These are phyloP conservation scores for Lagerstroemia fauriei DNA, from an alignment of 441 rosid genomes.

Conservation along the genomic window DNA sequence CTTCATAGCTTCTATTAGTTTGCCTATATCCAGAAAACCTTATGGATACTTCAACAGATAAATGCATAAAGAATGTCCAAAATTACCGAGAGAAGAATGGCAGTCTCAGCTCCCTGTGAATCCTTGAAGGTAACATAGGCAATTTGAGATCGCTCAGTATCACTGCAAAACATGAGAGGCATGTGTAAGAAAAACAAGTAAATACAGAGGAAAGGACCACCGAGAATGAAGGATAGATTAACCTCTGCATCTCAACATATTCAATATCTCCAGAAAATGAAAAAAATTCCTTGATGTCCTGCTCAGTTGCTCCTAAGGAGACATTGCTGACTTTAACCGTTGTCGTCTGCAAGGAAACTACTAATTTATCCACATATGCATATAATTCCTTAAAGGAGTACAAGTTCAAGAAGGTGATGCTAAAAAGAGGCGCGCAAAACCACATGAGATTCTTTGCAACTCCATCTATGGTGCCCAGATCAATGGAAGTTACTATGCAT, in stretches of 20 bases:
- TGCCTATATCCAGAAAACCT: background rate
- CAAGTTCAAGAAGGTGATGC: background rate
- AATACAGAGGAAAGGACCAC: background rate
- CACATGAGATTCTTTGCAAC: too few relatives aligned
- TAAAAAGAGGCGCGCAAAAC: background rate
- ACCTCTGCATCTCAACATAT: slow-evolving; percentile 76
- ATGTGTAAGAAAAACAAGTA: background rate
- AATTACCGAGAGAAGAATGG: slow-evolving; percentile 76
- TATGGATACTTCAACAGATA: background rate
- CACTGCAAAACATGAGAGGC: slow-evolving; percentile 41
- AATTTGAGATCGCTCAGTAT: slow-evolving; percentile 54
- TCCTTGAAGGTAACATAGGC: slow-evolving; percentile 87
- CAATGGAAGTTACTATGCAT: too few relatives aligned
- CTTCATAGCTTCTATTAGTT: background rate
- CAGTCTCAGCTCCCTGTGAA: slow-evolving; percentile 86
- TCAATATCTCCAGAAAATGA: slow-evolving; percentile 84
- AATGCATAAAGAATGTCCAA: background rate
- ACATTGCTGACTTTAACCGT: slow-evolving; percentile 79
- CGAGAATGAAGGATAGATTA: slow-evolving; percentile 17
- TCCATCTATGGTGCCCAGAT: too few relatives aligned
- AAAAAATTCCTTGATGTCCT: slow-evolving; percentile 80
- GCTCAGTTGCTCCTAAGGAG: slow-evolving; percentile 65
- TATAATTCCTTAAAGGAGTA: background rate
- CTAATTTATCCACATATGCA: background rate
- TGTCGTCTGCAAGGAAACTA: slow-evolving; percentile 48